phyloP scores from a whole-genome alignment of 2,329 filamentous ascomycete species.

The Capronia epimyces region DNA sequence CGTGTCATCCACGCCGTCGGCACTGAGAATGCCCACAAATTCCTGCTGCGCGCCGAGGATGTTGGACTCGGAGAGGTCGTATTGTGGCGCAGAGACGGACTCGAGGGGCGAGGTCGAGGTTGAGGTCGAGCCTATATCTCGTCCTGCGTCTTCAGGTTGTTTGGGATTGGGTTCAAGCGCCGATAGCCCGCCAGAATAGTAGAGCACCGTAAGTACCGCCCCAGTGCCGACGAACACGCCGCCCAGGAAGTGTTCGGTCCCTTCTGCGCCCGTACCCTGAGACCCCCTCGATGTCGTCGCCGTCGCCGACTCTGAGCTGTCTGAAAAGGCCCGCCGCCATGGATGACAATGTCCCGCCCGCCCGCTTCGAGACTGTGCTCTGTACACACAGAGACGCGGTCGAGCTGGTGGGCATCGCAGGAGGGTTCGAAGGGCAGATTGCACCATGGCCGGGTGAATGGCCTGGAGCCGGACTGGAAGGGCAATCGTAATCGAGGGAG shows the following conservation, averaged over 20 bases:
- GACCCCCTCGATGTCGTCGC: background rate
- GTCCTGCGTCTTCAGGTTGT: no score
- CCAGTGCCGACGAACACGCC: slow-evolving; percentile 1
- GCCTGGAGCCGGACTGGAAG: no score
- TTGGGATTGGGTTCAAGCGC: background rate
- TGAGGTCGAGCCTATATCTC: no score
- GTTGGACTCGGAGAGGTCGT: slow-evolving; percentile 2
- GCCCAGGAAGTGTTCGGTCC: slow-evolving; percentile 4
- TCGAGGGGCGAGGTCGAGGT: slow-evolving; percentile 1
- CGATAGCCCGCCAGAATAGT: slow-evolving; percentile 2
- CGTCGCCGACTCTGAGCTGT: no score
- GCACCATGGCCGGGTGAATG: no score
- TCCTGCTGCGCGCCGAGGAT: slow-evolving; percentile 1
- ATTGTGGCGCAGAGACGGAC: background rate
- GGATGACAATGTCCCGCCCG: no score
- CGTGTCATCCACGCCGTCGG: slow-evolving; percentile 44
- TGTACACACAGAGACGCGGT: no score
- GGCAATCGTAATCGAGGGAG: no score
- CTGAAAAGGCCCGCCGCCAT: no score
- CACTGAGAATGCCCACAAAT: background rate
- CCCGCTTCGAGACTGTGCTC: no score
- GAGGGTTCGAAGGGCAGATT: no score
- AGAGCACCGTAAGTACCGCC: slow-evolving; percentile 1
- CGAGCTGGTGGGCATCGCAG: no score
- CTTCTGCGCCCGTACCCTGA: background rate